A percentile compares a stretch with the other conserved stretches of the same genome.
phyloP scores from a whole-genome alignment of 2,329 filamentous ascomycete genomes.

The Chaetothyriales sp. region DNA sequence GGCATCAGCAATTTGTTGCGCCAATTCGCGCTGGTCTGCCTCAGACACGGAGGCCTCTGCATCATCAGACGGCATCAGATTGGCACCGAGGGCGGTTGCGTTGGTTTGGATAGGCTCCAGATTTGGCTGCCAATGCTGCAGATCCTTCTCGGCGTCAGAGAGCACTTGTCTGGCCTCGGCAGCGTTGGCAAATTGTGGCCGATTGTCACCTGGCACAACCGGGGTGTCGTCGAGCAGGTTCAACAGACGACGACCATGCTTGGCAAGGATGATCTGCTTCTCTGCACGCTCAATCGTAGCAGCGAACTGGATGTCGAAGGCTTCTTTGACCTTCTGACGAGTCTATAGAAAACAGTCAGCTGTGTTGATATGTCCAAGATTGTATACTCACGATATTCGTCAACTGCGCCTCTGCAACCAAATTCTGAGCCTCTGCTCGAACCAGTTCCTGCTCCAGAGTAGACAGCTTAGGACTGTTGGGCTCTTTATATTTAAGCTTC shows the following conservation, averaged over 20 bases:
- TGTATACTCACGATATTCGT: slow-evolving; percentile 63
- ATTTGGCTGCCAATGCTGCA: slow-evolving; percentile 55
- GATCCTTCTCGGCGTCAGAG: slow-evolving; percentile 80
- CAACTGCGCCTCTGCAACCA: slow-evolving; percentile 92
- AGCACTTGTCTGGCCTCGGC: slow-evolving; percentile 67
- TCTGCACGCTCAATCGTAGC: slow-evolving; percentile 91
- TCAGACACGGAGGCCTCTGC: slow-evolving; percentile 2
- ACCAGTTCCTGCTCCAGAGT: slow-evolving; percentile 93
- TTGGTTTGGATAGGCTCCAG: slow-evolving; percentile 39
- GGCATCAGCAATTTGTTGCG: slow-evolving; percentile 6
- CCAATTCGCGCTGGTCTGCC: slow-evolving; percentile 3
- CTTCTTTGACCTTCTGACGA: slow-evolving; percentile 88
- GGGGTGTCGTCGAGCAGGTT: slow-evolving; percentile 79
- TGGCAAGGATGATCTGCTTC: slow-evolving; percentile 89
- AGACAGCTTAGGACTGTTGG: slow-evolving; percentile 63
- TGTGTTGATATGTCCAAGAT: neutral
- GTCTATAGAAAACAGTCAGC: slow-evolving; percentile 40
- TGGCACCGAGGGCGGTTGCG: slow-evolving; percentile 32
- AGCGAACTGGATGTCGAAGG: slow-evolving; percentile 74
- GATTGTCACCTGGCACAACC: slow-evolving; percentile 69
- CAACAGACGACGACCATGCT: slow-evolving; percentile 72
- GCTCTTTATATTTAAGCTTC: slow-evolving; percentile 82
- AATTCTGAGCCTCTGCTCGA: slow-evolving; percentile 81
- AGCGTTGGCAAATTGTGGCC: slow-evolving; percentile 50
- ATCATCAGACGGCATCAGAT: slow-evolving; percentile 22